Evolutionary conservation across 768 basidiomycete genomes (phyloP).

Genomic region (Xerocomellus chrysenteron): DNA sequence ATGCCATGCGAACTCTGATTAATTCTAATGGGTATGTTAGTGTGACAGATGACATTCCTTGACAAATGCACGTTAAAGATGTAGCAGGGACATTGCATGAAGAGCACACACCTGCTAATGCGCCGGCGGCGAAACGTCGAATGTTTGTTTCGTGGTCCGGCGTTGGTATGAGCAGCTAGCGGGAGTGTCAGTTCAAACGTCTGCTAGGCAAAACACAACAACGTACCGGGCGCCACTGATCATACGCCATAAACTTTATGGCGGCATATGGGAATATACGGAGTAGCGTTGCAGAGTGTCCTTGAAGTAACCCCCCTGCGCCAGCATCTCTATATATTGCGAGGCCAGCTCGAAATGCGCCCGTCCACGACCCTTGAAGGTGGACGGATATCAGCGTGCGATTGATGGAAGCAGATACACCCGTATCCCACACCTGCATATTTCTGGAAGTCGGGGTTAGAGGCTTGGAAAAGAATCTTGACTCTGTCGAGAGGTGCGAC

Average conservation of each 20-base stretch:
- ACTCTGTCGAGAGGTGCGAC: conserved; percentile 97
- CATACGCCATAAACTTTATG: conserved; percentile 97
- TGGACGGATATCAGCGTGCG: conserved; percentile 6
- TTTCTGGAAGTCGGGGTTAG: conserved; percentile 90
- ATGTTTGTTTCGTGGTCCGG: conserved; percentile 71
- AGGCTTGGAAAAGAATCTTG: conserved; percentile 98
- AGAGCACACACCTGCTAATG: conserved; percentile 67
- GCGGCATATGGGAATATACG: conserved; percentile 97
- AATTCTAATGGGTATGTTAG: conserved; percentile 96
- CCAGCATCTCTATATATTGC: conserved; percentile 72
- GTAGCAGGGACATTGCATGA: neutral
- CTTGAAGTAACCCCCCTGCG: conserved; percentile 86
- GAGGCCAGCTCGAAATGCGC: conserved; percentile 69
- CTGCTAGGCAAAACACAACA: neutral
- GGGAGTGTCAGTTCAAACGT: neutral
- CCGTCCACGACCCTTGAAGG: conserved; percentile 76
- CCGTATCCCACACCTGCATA: conserved; percentile 73
- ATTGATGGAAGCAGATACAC: conserved; percentile 25
- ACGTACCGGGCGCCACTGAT: conserved; percentile 76
- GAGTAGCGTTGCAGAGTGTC: conserved; percentile 87
- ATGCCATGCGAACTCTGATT: conserved; percentile 94
- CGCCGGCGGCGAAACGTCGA: conserved; percentile 83
- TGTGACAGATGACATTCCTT: conserved; percentile 83
- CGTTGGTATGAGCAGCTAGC: conserved; percentile 83
- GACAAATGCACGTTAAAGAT: neutral